Conservation (phyloP, 306 rosid genomes). For the Vicia sativa region DNA sequence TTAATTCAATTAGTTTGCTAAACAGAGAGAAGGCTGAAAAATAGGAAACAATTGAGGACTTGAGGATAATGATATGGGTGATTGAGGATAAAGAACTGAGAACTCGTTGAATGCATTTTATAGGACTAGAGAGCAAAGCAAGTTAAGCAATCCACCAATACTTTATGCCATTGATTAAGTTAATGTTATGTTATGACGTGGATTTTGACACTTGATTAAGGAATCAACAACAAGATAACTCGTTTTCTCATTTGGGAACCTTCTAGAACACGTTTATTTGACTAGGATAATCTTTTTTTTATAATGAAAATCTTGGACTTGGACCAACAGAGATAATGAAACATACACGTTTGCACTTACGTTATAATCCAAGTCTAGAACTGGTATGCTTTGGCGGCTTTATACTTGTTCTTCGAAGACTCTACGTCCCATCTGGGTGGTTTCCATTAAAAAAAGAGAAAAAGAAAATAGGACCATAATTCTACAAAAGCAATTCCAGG, state of each 20-base stretch:
- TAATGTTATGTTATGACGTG: neutral
- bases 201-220: neutral
- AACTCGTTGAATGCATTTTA: neutral
- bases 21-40: constrained; percentile 3
- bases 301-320: neutral
- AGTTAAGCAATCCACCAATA: neutral
- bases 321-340: constrained; percentile 28
- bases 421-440: constrained; percentile 10
- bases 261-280: constrained; percentile 30
- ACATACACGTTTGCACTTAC: constrained; percentile 38
- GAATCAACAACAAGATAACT: constrained; percentile 17
- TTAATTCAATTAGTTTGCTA: neutral
- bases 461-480: constrained; percentile 25
- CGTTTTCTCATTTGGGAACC: constrained; percentile 33
- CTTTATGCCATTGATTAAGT: neutral
- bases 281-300: constrained; percentile 2
- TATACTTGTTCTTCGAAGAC: neutral
- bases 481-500: neutral
- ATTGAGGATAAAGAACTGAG: constrained; percentile 3
- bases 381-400: constrained; percentile 28
- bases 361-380: neutral
- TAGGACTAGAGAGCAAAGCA: constrained; percentile 1
- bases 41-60: neutral
- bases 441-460: neutral
- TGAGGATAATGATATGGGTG: neutral